Base-by-base conservation (phyloP, 768 basidiomycete species). In the Russula ochroleuca region DNA sequence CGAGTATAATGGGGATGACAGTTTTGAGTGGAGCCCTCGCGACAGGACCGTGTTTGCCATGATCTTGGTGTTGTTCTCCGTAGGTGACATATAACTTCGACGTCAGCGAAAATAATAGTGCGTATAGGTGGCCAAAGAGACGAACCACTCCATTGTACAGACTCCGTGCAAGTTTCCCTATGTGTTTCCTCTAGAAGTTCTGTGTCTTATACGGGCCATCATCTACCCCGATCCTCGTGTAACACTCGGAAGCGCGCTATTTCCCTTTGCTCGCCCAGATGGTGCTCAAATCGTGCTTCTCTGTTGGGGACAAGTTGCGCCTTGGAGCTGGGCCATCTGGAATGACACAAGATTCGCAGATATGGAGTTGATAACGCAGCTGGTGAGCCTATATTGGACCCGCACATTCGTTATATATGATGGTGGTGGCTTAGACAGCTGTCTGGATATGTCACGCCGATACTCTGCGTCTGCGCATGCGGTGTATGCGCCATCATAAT, bases 251-350 rank as follows among this genome's bases (percentile, higher is more conserved):
- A 43, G 15, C 11, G 28, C 35, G 3, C 9, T 51, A 14, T 41
- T 52, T 1, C 57, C 70, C 2, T 61, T 64, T 38, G 38, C 31
- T 40, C 31, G 15, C 10, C 70, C 80, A 7, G 80, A 84, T 70
- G 61, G 69, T 50, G 72, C 85, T 13, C 79, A 81, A 62, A 72
- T 52, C 7, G 76, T 87, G 23, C 70, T 90, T n/a, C 59, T 87
- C n/a, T 74, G 74, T 64, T 89, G 85, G 83, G 82, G 83, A 35
- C 66, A 77, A 13, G 73, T 80, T 13, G 71, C 87, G 3, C 78
- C 81, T 1, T 90, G 88, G 88, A 77, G 77, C 59, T 92, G 90
- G 88, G 73, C 70, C 13, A 72, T 79, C 8, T 90, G 87, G 85
- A 71, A 74, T 52, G 87, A 88, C 68, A 75, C 76, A 62, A 78